Evolutionary conservation across 2,329 filamentous ascomycete species (phyloP), one percentile per base, ranked within the genome.

Genomic region (Aspergillus sclerotialis): DNA sequence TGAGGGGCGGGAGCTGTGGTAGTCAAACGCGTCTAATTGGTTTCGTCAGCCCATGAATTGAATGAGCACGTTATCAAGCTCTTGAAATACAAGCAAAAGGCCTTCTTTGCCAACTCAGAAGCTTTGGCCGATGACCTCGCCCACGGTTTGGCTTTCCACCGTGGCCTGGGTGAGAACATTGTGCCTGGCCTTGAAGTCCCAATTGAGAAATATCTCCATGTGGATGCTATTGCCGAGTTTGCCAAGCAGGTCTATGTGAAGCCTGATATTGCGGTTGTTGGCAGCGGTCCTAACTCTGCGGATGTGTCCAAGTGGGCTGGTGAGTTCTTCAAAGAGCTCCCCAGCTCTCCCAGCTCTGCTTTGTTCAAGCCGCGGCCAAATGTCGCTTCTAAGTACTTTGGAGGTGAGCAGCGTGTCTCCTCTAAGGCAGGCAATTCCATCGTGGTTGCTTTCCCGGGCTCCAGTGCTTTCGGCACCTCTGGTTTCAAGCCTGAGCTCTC

Each of bases 381-480:
- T 42, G 65, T 77, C 48, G 72, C 83, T 45, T 76, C 79, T 60
- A 92, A 89, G 68, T 98, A 96, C 79, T 84, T 79, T 58, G 92
- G 92, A 63, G 93, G 92, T 58, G 88, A 98, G 74, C 86, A 94
- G 72, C 86, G 92, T 52, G 84, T 84, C 49, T 73, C 84, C 45
- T 84, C 87, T 64, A 73, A 72, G 40, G 71, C 73, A 46, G 83
- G 85, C 49, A 95, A 94, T 69, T 76, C 88, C 28, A 63, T 94
- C 51, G 84, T 94, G 49, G 78, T 98, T 58, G 92, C 80, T 44
- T 96, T 98, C 82, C 84, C 88, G 38, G 89, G 90, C 40, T 88
- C 87, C 44, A 84, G 86, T 66, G 80, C 82, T 24, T 76, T 76
- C 54, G 80, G 78, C 25, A 61, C 71, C 50, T 72, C 73, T 45